Percentiles rank a stretch among this genome's conserved stretches.
Evolutionary conservation across 2,329 filamentous ascomycete species (phyloP).

Genomic region (Epichloe aotearoae): DNA sequence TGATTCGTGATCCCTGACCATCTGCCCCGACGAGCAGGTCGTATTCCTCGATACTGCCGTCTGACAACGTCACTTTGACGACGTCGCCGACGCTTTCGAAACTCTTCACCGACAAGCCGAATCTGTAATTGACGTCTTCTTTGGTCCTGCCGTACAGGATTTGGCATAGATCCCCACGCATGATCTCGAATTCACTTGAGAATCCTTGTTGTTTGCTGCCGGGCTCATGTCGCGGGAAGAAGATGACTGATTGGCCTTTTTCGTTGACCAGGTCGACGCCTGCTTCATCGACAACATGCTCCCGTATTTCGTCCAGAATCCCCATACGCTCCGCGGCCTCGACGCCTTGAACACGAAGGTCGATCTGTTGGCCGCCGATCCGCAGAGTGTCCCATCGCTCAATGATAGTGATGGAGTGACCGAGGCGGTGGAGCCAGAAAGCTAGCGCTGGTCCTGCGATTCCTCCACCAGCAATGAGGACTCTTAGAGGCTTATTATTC

Average conservation of each 20-base stretch:
- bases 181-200: conserved; percentile 39
- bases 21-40: conserved; percentile 10
- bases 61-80: conserved; percentile 7
- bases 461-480: conserved; percentile 20
- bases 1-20: conserved; percentile 8
- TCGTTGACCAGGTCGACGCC: conserved; percentile 35
- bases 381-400: conserved; percentile 20
- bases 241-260: conserved; percentile 22
- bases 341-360: conserved; percentile 30
- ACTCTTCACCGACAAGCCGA: conserved; percentile 6
- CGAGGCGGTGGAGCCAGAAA: conserved; percentile 17
- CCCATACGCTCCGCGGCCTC: conserved; percentile 26
- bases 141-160: conserved; percentile 26
- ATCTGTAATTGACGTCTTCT: conserved; percentile 16
- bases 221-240: conserved; percentile 15
- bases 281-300: conserved; percentile 28
- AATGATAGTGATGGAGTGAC: conserved; percentile 23
- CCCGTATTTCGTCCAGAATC: conserved; percentile 22
- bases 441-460: conserved; percentile 20
- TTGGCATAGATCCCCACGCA: conserved; percentile 36
- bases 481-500: background rate
- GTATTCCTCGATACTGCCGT: conserved; percentile 7
- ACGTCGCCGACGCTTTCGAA: conserved; percentile 2
- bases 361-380: conserved; percentile 30
- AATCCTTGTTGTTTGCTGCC: conserved; percentile 16